These are phyloP conservation scores for Apophysomyces trapeziformis DNA, from an alignment of 371 early-diverging fungal genomes.

Conservation along the genomic window DNA sequence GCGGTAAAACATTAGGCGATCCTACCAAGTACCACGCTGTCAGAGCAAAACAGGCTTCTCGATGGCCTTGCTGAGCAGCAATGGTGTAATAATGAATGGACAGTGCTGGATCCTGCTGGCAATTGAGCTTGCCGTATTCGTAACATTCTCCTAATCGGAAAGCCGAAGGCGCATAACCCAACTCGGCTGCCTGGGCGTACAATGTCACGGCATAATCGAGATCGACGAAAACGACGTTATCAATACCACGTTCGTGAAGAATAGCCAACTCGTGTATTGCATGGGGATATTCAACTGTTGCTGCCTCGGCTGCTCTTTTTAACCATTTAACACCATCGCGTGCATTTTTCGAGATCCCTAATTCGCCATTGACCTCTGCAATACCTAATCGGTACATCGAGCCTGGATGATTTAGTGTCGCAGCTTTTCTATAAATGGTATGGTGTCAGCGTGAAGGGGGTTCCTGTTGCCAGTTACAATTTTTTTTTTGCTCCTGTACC, in stretches of 20 bases:
- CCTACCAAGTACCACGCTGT: conserved; percentile 94
- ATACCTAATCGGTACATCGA: conserved; percentile 77
- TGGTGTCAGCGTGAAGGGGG: conserved; percentile 12
- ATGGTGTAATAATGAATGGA: conserved; percentile 77
- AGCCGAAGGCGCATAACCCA: conserved; percentile 80
- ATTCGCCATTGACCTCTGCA: conserved; percentile 75
- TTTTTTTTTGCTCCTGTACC: conserved; percentile 35
- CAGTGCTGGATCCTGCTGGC: conserved; percentile 66
- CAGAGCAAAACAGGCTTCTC: conserved; percentile 87
- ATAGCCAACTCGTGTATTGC: conserved; percentile 80
- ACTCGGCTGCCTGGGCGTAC: conserved; percentile 73
- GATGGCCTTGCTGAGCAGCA: conserved; percentile 90
- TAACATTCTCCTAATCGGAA: conserved; percentile 82
- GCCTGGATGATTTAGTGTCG: conserved; percentile 69
- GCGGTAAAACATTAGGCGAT: conserved; percentile 73
- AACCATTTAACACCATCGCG: conserved; percentile 85
- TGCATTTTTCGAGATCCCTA: conserved; percentile 58
- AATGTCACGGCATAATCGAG: conserved; percentile 74
- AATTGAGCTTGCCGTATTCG: conserved; percentile 77
- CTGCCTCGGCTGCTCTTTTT: conserved; percentile 73
- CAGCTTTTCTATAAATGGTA: conserved; percentile 60
- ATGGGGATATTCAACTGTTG: conserved; percentile 77
- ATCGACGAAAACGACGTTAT: conserved; percentile 74
- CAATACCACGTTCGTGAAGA: conserved; percentile 72
- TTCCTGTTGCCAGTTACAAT: conserved; percentile 9